phyloP scores from a whole-genome alignment of 305 asterid species.

The Fraxinus ornus region DNA sequence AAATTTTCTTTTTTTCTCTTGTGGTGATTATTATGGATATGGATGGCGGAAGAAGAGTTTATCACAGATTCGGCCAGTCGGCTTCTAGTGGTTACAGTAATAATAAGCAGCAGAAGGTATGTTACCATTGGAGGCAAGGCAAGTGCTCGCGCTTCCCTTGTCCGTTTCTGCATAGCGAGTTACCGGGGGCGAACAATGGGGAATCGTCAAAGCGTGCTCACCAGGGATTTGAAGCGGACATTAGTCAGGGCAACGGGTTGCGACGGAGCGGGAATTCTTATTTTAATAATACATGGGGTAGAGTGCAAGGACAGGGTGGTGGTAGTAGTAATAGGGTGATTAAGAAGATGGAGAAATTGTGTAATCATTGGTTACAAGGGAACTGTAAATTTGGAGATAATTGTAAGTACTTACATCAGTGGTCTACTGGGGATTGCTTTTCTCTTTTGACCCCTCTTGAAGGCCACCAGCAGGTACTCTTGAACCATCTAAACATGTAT shows the following conservation, averaged over 20 bases:
- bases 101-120: slow-evolving; percentile 63
- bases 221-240: slow-evolving; percentile 63
- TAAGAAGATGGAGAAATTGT: slow-evolving; percentile 57
- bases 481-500: neutral
- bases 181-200: slow-evolving; percentile 48
- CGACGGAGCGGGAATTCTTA: slow-evolving; percentile 67
- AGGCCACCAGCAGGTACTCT: slow-evolving; percentile 80
- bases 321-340: slow-evolving; percentile 22
- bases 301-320: slow-evolving; percentile 46
- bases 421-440: slow-evolving; percentile 78
- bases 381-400: slow-evolving; percentile 68
- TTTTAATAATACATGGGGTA: slow-evolving; percentile 69
- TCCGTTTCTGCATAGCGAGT: slow-evolving; percentile 69
- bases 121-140: slow-evolving; percentile 78
- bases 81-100: slow-evolving; percentile 39
- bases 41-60: slow-evolving; percentile 71
- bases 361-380: slow-evolving; percentile 70
- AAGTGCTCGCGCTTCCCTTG: slow-evolving; percentile 75
- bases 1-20: neutral
- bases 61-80: slow-evolving; percentile 60
- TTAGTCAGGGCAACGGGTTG: slow-evolving; percentile 43
- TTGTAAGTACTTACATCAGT: slow-evolving; percentile 83
- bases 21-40: slow-evolving; percentile 48
- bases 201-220: slow-evolving; percentile 49
- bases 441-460: slow-evolving; percentile 67